These are phyloP conservation scores for Phanerochaete carnosa DNA, from an alignment of 768 basidiomycete genomes.

Conservation along the genomic window DNA sequence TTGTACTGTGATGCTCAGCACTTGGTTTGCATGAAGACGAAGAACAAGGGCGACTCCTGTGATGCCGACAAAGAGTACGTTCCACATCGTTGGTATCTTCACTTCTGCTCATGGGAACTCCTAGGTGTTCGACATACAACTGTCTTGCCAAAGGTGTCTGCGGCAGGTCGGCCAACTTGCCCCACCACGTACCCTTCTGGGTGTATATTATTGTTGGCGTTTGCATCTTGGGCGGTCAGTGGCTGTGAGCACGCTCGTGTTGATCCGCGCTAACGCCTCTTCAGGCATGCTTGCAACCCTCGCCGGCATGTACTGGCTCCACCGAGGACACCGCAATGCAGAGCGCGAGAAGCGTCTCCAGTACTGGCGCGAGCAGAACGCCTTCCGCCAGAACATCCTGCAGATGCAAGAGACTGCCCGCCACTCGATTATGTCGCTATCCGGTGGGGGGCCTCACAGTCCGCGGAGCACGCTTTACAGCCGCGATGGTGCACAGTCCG, in stretches of 20 bases:
- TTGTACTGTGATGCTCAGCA: conserved; percentile 71
- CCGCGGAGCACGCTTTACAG: conserved; percentile 49
- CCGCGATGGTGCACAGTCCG: conserved; percentile 41
- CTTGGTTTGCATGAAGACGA: conserved; percentile 55
- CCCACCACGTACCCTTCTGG: conserved; percentile 61
- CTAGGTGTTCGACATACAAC: conserved; percentile 75
- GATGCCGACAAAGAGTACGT: conserved; percentile 54
- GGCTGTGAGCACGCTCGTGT: conserved; percentile 16
- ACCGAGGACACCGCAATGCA: conserved; percentile 65
- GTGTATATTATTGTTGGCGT: conserved; percentile 71
- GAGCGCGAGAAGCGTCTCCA: conserved; percentile 83
- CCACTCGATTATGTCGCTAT: conserved; percentile 58
- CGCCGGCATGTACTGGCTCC: conserved; percentile 63
- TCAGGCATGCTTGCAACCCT: conserved; percentile 76
- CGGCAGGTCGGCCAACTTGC: conserved; percentile 53
- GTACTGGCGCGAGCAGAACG: conserved; percentile 90
- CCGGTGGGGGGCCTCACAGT: conserved; percentile 37
- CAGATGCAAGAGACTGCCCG: conserved; percentile 77
- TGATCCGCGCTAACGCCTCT: background rate
- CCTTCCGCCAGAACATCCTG: conserved; percentile 76
- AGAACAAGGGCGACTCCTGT: conserved; percentile 58
- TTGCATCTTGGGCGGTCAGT: conserved; percentile 66
- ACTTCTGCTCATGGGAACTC: background rate
- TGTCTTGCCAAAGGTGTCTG: conserved; percentile 63
- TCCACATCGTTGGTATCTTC: conserved; percentile 10